These are phyloP conservation scores for Daucus carota DNA, from an alignment of 129 eudicot genomes.

Conservation along the genomic window DNA sequence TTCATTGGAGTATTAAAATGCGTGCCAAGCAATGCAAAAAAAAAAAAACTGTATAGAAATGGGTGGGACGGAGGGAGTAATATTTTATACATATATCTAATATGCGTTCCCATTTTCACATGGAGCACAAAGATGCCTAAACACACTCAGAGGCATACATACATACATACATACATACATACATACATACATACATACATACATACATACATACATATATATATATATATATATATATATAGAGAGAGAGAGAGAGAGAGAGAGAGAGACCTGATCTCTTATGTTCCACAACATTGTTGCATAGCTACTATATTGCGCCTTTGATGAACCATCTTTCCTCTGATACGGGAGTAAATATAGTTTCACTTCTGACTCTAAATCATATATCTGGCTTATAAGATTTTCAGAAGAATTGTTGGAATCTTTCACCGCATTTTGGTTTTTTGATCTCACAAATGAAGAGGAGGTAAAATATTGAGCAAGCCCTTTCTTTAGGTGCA, in stretches of 20 bases:
- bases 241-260: slow-evolving; percentile 7
- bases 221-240: too few species aligned
- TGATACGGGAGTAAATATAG: slow-evolving; percentile 50
- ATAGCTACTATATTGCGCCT: slow-evolving; percentile 53
- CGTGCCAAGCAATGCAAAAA: too few species aligned
- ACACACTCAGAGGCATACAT: too few species aligned
- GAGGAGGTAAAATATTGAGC: slow-evolving; percentile 54
- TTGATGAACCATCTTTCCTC: slow-evolving; percentile 31
- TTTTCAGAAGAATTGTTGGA: background rate
- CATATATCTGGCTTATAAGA: slow-evolving; percentile 5
- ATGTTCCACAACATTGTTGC: slow-evolving; percentile 47
- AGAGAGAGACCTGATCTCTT: slow-evolving; percentile 62
- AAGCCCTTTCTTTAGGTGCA: slow-evolving; percentile 55
- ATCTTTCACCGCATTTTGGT: slow-evolving; percentile 28
- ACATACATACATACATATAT: too few species aligned
- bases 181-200: too few species aligned
- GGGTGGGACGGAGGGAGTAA: too few species aligned
- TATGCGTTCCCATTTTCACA: too few species aligned
- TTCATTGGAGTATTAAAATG: too few species aligned
- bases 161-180: background rate
- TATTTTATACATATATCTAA: background rate
- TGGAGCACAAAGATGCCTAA: too few species aligned
- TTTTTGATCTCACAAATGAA: slow-evolving; percentile 40
- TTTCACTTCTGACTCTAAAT: slow-evolving; percentile 33
- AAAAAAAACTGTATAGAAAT: too few species aligned